Conservation (phyloP, 2,329 filamentous ascomycete species). For the Microcyclosporella mali region DNA sequence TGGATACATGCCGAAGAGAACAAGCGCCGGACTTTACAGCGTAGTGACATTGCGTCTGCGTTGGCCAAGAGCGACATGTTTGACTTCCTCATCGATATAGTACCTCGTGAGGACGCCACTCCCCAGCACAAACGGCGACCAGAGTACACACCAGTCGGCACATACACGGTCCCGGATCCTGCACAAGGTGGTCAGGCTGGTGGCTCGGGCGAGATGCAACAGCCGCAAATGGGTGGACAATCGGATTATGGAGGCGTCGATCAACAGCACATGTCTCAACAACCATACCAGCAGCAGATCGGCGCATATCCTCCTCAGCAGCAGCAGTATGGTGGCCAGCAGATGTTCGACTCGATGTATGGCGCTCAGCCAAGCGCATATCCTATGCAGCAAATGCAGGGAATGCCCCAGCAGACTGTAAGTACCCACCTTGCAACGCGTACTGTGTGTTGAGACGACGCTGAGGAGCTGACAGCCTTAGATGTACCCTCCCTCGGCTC, state of each 20-base stretch:
- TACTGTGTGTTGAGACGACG: constrained; percentile 5
- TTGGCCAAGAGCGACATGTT: constrained; percentile 99
- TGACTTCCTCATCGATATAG: constrained; percentile 98
- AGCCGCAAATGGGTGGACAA: constrained; percentile 26
- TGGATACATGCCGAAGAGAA: constrained; percentile 99
- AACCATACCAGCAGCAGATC: constrained; percentile 65
- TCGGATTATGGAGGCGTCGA: constrained; percentile 30
- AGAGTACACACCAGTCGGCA: constrained; percentile 34
- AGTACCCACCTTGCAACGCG: constrained; percentile 6
- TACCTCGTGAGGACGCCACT: constrained; percentile 87
- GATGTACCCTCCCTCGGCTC: constrained; percentile 18
- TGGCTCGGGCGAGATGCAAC: constrained; percentile 27
- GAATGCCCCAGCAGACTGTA: constrained; percentile 26
- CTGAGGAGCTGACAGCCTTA: constrained; percentile 19
- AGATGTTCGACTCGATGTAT: constrained; percentile 83
- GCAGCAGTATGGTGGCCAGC: constrained; percentile 66
- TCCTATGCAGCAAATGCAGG: constrained; percentile 27
- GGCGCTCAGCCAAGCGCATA: constrained; percentile 23
- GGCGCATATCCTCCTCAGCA: constrained; percentile 81
- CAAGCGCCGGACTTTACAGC: constrained; percentile 89
- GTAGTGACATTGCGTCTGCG: constrained; percentile 92
- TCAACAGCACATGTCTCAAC: constrained; percentile 30
- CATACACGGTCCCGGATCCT: constrained; percentile 47
- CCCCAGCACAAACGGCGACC: constrained; percentile 68
- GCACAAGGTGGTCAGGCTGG: constrained; percentile 42